phyloP scores from a whole-genome alignment of 2,329 filamentous ascomycete species.

The Helotiales sp. region DNA sequence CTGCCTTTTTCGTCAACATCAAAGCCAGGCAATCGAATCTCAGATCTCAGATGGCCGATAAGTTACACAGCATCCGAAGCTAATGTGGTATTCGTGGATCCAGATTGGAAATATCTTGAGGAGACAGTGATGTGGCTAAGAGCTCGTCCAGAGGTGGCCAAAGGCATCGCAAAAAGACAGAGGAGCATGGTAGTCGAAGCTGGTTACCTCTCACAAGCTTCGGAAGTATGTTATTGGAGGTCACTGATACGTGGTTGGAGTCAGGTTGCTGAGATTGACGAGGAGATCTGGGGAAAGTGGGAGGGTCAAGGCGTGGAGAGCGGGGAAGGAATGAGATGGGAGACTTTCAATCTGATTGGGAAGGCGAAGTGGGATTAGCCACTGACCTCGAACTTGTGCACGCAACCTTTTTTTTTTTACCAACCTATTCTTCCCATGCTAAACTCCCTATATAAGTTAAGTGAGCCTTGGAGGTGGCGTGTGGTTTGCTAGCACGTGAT shows the following conservation, averaged over 20 bases:
- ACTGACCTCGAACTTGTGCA: too few species aligned
- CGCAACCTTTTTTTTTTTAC: too few species aligned
- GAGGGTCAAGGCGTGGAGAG: conserved; percentile 19
- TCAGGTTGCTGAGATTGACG: conserved; percentile 40
- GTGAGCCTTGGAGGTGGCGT: too few species aligned
- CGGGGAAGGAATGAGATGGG: conserved; percentile 32
- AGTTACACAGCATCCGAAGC: conserved; percentile 39
- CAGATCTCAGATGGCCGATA: conserved; percentile 41
- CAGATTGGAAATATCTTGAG: conserved; percentile 53
- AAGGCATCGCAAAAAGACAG: conserved; percentile 49
- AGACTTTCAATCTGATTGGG: conserved; percentile 29
- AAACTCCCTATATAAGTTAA: too few species aligned
- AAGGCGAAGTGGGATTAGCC: conserved; percentile 21
- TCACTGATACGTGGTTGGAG: conserved; percentile 49
- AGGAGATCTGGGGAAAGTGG: conserved; percentile 35
- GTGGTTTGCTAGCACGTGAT: neutral
- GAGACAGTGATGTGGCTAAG: conserved; percentile 47
- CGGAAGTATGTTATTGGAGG: conserved; percentile 55
- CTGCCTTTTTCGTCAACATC: conserved; percentile 23
- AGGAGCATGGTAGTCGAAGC: conserved; percentile 43
- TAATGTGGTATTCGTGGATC: conserved; percentile 51
- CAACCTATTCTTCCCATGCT: too few species aligned
- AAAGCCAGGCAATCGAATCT: neutral
- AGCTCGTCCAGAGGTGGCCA: conserved; percentile 42
- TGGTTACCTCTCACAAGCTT: conserved; percentile 50